Percentiles rank a stretch among this genome's conserved stretches.
Evolutionary conservation across 345 rosid species (phyloP).

Genomic region (Limnanthes douglasii): DNA sequence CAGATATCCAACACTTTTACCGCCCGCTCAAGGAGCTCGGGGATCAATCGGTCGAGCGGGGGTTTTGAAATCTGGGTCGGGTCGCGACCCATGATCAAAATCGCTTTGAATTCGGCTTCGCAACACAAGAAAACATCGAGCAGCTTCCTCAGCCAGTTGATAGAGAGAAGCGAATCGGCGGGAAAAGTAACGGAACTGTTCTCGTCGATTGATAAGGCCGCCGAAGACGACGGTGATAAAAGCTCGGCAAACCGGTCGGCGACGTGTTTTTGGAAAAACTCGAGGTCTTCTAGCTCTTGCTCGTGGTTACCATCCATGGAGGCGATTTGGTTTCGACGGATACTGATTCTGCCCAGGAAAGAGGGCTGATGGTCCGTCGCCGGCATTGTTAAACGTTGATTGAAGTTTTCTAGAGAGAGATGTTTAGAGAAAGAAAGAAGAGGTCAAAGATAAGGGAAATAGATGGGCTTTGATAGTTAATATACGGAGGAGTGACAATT

Average conservation of each 20-base stretch:
- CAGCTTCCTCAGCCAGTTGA: conserved; percentile 70
- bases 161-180: conserved; percentile 37
- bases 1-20: conserved; percentile 75
- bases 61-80: conserved; percentile 55
- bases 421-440: conserved; percentile 7
- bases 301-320: conserved; percentile 68
- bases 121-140: conserved; percentile 88
- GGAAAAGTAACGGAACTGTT: conserved; percentile 3
- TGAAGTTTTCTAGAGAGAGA: conserved; percentile 1
- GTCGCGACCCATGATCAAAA: conserved; percentile 58
- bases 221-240: conserved; percentile 15
- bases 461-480: conserved; percentile 1
- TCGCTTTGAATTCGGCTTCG: conserved; percentile 91
- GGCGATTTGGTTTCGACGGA: conserved; percentile 69
- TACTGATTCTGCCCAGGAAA: conserved; percentile 80
- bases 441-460: conserved; percentile 4
- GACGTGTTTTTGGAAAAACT: conserved; percentile 64
- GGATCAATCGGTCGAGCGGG: conserved; percentile 70
- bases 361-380: conserved; percentile 58
- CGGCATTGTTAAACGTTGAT: conserved; percentile 19
- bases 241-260: conserved; percentile 70
- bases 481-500: conserved; percentile 9
- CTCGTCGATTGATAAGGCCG: conserved; percentile 13
- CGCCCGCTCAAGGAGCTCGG: conserved; percentile 62
- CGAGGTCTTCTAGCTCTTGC: conserved; percentile 88